Base-by-base conservation (phyloP, 2,329 filamentous ascomycete genomes). In the Blastomyces percursus region DNA sequence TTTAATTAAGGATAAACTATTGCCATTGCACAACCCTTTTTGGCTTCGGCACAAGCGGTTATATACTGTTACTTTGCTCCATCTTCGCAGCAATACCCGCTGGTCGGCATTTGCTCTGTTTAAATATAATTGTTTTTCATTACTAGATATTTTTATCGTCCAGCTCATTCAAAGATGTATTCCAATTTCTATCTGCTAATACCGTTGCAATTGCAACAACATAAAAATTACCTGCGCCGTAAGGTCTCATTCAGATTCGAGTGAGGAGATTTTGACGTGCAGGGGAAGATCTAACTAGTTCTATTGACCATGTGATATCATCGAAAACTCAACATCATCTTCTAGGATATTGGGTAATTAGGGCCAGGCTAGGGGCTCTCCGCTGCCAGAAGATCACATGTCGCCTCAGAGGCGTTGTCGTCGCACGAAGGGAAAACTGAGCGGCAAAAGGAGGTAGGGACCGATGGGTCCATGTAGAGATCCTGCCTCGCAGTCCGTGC, bases 401-500 rank as follows among this genome's bases (percentile, higher is more conserved):
- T 52, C 24, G 24, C 24, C 50, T 30, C 50, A 52, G 50, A 52
- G 50, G 24, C 24, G 24, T 52, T 52, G 24, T 52, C 42, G n/a
- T 55, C 32, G 30, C 21, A 58, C 32, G 50, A 52, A 52, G 24
- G 40, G 51, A 59, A 62, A 58, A 52, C 46, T 48, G 44, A 62
- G 51, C n/a, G 27, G 35, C 30, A 50, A 62, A 24, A 62, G 8
- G 35, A 59, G 27, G n/a, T 58, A 38, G 35, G 5, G 48, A 62
- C 54, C 11, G 55, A 59, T 58, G 46, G 35, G 42, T 62, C 8
- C 50, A 59, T 12, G 19, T 62, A 62, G 61, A 57, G 32, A 52
- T 62, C 46, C 61, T 62, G 61, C 30, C 54, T 59, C 61, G 24
- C 27, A 59, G 61, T 38, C 40, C 30, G 30, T 62, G 54, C 55